Evolutionary conservation across 306 rosid species (phyloP), one percentile per base, ranked within the genome.

Genomic region (Rubus idaeus): DNA sequence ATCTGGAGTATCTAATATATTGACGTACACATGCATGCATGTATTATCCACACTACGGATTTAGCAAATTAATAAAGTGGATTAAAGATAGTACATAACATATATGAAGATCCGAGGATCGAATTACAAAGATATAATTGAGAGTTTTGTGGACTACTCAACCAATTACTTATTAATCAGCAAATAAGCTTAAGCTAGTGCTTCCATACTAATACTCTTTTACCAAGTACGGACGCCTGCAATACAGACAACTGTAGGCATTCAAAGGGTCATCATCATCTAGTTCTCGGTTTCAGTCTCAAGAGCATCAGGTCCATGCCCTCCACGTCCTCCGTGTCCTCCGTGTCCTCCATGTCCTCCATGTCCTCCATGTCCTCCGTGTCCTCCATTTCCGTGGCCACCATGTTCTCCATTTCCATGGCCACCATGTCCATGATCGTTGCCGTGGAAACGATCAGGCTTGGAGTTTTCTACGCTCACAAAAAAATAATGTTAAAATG

Each of bases 391-490:
- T n/a, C 14, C 14, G 53, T 49, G 14, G 53, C 7, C 14, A 13
- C 17, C 53, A 60, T 60, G 41, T 11, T 18, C 41, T 60, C 66
- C 66, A 60, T 23, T 10, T 60, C 66, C 66, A 12, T 60, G 40
- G 66, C 66, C 66, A 30, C 66, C 66, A 26, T 60, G 66, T 60
- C 66, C 41, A 12, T 60, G 41, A 13, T 60, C 18, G 41, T 60
- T 11, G 18, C 66, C 66, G 66, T 60, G 64, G 40, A 21, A 60
- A 35, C 23, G 40, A 18, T 60, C 66, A 8, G 46, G 5, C 46
- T 42, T 42, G 35, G 35, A 30, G 35, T 30, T 30, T 30, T 30
- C 35, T 30, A 30, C 35, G 35, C 35, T 30, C 35, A 30, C 35
- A 30, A 30, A 30, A 30, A 42, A 8, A 4, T 42, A 42, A 42